Evolutionary conservation across 2,329 filamentous ascomycete species (phyloP).

Genomic region (Thermomyces lanuginosus): DNA sequence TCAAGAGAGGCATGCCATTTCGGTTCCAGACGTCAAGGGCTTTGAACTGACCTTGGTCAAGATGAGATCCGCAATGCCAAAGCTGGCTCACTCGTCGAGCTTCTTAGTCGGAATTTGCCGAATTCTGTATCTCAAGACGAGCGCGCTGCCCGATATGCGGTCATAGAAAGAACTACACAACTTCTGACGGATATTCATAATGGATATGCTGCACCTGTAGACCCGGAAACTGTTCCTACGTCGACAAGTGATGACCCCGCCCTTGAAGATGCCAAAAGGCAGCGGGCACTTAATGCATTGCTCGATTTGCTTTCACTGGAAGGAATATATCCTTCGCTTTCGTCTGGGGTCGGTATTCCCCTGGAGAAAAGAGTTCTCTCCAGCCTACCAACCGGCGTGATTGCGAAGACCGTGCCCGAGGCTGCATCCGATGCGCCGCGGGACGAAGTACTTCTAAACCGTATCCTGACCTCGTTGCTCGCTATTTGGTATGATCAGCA

Average conservation of each 20-base stretch:
- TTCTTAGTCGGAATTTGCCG: constrained; percentile 11
- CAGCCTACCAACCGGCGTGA: constrained; percentile 26
- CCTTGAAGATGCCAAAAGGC: constrained; percentile 27
- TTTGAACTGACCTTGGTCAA: constrained; percentile 17
- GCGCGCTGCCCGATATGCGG: constrained; percentile 11
- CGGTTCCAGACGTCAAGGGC: constrained; percentile 7
- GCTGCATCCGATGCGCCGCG: constrained; percentile 10
- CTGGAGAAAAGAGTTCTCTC: constrained; percentile 29
- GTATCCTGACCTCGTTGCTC: constrained; percentile 15
- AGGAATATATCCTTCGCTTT: constrained; percentile 29
- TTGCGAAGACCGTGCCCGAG: constrained; percentile 18
- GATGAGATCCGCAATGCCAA: constrained; percentile 23
- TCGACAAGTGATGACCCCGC: constrained; percentile 14
- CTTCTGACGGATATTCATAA: constrained; percentile 20
- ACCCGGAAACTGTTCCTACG: constrained; percentile 3
- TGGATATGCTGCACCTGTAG: constrained; percentile 16
- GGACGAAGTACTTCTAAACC: constrained; percentile 16
- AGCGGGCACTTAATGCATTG: constrained; percentile 23
- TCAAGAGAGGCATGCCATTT: constrained; percentile 25
- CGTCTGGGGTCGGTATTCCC: constrained; percentile 27
- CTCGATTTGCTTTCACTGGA: constrained; percentile 29
- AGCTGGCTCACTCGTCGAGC: constrained; percentile 20
- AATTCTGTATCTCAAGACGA: constrained; percentile 4
- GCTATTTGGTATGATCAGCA: constrained; percentile 17
- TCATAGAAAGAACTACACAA: constrained; percentile 20